Evolutionary conservation across 306 rosid species (phyloP).

Genomic region (Astragalus membranaceus): DNA sequence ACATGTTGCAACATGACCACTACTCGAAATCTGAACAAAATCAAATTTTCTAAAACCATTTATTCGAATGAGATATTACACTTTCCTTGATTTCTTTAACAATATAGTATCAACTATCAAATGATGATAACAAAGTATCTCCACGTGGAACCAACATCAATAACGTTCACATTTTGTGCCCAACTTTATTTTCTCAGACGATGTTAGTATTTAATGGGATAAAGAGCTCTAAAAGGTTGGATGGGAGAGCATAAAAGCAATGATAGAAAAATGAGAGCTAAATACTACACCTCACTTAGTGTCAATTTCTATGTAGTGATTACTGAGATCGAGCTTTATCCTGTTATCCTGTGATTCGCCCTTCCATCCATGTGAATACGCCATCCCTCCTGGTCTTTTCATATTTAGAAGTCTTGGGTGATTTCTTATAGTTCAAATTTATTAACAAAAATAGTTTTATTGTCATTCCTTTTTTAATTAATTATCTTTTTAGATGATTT

Average conservation of each 20-base stretch:
- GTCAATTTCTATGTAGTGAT: constrained; percentile 16
- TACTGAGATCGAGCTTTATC: constrained; percentile 4
- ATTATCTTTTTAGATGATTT: no score
- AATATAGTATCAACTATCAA: neutral
- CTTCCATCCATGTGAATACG: constrained; percentile 26
- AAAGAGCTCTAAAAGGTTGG: neutral
- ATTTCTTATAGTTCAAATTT: neutral
- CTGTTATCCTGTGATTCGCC: constrained; percentile 13
- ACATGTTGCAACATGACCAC: no score
- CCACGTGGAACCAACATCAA: neutral
- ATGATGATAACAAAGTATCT: neutral
- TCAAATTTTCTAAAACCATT: no score
- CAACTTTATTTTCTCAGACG: neutral
- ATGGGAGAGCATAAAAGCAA: neutral
- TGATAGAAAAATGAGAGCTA: constrained; percentile 3
- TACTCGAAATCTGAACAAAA: no score
- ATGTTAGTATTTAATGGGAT: neutral
- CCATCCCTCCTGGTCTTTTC: constrained; percentile 4
- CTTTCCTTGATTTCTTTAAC: no score
- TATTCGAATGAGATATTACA: no score
- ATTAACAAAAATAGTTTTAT: neutral
- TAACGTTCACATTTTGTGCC: neutral
- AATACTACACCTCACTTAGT: neutral
- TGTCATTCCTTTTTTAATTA: neutral
- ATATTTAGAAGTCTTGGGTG: neutral